Conservation (phyloP, 116 monocot species). For the Posidonia oceanica region DNA sequence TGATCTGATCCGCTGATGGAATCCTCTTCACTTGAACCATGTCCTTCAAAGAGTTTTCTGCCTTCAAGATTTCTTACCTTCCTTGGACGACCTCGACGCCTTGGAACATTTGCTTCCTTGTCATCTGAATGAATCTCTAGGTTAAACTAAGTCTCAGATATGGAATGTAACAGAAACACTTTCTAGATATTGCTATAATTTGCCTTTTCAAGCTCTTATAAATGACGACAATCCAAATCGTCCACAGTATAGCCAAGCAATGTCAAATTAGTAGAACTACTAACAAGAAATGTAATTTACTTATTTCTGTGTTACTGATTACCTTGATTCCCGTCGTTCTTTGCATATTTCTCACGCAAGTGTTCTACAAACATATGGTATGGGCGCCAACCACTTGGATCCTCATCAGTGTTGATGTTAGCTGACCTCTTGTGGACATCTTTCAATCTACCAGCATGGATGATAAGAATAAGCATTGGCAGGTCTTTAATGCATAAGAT, state of each 20-base stretch:
- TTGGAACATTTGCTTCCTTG: slow-evolving; percentile 42
- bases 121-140: slow-evolving; percentile 38
- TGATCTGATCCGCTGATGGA: slow-evolving; percentile 67
- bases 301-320: not conserved
- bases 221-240: no score
- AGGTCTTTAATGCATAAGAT: not conserved
- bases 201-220: no score
- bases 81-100: slow-evolving; percentile 67
- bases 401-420: slow-evolving; percentile 59
- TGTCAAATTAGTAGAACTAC: no score
- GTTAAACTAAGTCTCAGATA: not conserved
- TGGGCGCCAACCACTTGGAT: slow-evolving; percentile 82
- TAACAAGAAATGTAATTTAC: no score
- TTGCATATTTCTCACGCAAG: slow-evolving; percentile 58
- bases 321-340: slow-evolving; percentile 79
- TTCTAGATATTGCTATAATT: not conserved
- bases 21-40: slow-evolving; percentile 66
- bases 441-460: slow-evolving; percentile 33
- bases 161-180: not conserved
- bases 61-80: slow-evolving; percentile 47
- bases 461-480: slow-evolving; percentile 5
- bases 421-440: slow-evolving; percentile 70
- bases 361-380: slow-evolving; percentile 60
- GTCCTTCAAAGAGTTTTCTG: slow-evolving; percentile 73
- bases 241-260: no score